phyloP scores from a whole-genome alignment of 2,329 filamentous ascomycete genomes.

The Aureobasidium sp. region DNA sequence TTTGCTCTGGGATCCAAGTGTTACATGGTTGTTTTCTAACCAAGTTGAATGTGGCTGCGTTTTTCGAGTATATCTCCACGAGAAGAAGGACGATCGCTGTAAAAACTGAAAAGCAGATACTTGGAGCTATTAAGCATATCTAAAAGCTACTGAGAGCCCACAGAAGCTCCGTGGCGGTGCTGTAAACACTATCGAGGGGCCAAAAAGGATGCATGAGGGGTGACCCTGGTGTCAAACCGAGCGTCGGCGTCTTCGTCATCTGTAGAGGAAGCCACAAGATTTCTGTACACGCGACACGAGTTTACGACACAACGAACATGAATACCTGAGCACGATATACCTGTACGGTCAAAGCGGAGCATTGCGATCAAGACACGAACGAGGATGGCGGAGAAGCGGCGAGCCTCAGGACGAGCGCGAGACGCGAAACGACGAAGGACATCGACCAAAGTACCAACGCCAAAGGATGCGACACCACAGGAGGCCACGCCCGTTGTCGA shows the following conservation, averaged over 20 bases:
- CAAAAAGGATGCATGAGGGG: background rate
- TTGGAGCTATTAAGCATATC: background rate
- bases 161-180: background rate
- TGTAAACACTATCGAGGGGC: background rate
- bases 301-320: background rate
- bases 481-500: constrained; percentile 5
- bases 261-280: background rate
- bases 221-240: background rate
- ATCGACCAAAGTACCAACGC: constrained; percentile 1
- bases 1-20: too few relatives aligned
- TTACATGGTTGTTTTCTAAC: too few relatives aligned
- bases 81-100: rapidly evolving
- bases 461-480: constrained; percentile 4
- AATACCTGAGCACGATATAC: background rate
- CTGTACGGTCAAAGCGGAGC: background rate
- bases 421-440: constrained; percentile 10
- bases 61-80: background rate
- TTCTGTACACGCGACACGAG: background rate
- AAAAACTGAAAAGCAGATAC: background rate
- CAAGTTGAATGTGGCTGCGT: background rate
- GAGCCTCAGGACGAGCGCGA: constrained; percentile 6
- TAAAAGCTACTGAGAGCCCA: background rate
- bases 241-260: background rate
- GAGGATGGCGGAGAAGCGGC: constrained; percentile 9
- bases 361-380: background rate